phyloP scores from a whole-genome alignment of 495 filamentous ascomycete species.

The Hyaloscypha bicolor region DNA sequence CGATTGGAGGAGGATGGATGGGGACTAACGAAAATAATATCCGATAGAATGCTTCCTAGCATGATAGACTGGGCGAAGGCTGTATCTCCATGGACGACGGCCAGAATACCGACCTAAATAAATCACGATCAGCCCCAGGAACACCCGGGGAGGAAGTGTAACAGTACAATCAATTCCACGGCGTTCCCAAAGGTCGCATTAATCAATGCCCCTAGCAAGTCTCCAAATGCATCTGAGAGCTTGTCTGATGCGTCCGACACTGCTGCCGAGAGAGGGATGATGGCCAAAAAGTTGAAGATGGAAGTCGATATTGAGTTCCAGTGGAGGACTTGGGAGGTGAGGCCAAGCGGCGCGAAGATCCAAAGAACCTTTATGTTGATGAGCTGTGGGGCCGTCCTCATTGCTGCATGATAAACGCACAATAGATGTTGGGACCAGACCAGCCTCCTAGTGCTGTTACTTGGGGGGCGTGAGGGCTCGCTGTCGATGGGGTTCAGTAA shows the following conservation, averaged over 20 bases:
- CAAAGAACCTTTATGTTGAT: slow-evolving; percentile 9
- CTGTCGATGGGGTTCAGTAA: not conserved
- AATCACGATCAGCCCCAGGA: not conserved
- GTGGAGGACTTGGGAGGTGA: slow-evolving; percentile 65
- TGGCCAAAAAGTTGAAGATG: slow-evolving; percentile 87
- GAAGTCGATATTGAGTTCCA: slow-evolving; percentile 79
- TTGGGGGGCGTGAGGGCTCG: not conserved
- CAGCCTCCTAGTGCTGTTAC: too few species aligned
- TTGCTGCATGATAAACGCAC: not conserved
- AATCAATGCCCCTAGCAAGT: slow-evolving; percentile 87
- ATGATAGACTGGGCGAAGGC: slow-evolving; percentile 36
- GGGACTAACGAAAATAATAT: slow-evolving; percentile 26
- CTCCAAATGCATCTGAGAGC: slow-evolving; percentile 75
- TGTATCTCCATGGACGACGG: slow-evolving; percentile 33
- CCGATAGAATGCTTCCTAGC: slow-evolving; percentile 37
- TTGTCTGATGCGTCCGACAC: slow-evolving; percentile 94
- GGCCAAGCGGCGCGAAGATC: slow-evolving; percentile 81
- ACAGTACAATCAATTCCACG: slow-evolving; percentile 97
- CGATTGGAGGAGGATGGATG: not conserved
- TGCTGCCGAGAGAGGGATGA: slow-evolving; percentile 86
- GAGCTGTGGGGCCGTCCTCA: not conserved
- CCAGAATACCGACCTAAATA: slow-evolving; percentile 32
- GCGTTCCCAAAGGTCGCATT: slow-evolving; percentile 99
- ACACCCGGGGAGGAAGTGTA: not conserved
- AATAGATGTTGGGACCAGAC: not conserved